Conservation (phyloP, 2,329 filamentous ascomycete species). For the Aspergillus vadensis region DNA sequence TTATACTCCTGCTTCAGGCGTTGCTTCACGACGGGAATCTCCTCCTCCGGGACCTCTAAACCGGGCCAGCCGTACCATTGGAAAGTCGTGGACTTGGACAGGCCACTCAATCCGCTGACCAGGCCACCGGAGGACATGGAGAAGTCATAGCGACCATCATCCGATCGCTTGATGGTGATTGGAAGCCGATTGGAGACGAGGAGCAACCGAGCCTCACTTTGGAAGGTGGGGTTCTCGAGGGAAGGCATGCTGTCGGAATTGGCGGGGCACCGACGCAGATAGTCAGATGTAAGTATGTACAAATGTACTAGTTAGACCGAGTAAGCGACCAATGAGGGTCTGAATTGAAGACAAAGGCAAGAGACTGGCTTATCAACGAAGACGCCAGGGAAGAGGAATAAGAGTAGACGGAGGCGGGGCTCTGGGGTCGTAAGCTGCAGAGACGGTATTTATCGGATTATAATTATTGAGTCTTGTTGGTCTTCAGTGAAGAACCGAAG, state of each 20-base stretch:
- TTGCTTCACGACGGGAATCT: conserved; percentile 72
- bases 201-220: conserved; percentile 60
- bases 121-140: conserved; percentile 96
- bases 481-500: neutral
- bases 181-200: conserved; percentile 93
- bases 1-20: conserved; percentile 84
- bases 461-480: neutral
- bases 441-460: neutral
- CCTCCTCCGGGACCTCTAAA: conserved; percentile 82
- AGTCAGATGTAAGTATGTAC: neutral
- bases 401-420: neutral
- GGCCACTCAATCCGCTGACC: conserved; percentile 86
- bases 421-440: neutral
- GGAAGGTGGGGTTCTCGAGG: conserved; percentile 30
- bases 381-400: neutral
- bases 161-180: conserved; percentile 92
- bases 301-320: neutral
- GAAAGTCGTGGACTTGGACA: conserved; percentile 90
- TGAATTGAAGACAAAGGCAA: neutral
- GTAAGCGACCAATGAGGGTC: neutral
- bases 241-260: conserved; percentile 33
- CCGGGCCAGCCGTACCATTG: conserved; percentile 99
- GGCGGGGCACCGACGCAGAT: conserved; percentile 2
- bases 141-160: conserved; percentile 89
- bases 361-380: conserved; percentile 1